phyloP scores from a whole-genome alignment of 352 stramenopile species.

The Saprolegnia parasitica region DNA sequence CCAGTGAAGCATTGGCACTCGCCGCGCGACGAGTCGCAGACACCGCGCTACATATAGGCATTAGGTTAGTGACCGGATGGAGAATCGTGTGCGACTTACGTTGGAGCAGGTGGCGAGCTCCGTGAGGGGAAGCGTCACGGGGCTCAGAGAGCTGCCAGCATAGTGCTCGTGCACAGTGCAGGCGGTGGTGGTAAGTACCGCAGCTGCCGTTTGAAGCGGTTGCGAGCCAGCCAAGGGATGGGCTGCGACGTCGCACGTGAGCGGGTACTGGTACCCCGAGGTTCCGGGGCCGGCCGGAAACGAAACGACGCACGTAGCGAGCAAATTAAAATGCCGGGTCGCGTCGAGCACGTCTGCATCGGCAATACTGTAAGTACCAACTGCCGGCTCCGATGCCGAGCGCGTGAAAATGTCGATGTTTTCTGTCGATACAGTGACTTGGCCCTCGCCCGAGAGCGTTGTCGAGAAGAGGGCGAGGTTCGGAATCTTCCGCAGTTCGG shows the following conservation, averaged over 20 bases:
- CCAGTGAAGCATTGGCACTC: slow-evolving; percentile 61
- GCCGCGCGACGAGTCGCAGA: slow-evolving; percentile 49
- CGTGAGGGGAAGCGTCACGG: slow-evolving; percentile 31
- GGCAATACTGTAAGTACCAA: too few species aligned
- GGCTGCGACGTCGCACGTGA: slow-evolving; percentile 43
- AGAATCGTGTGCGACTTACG: slow-evolving; percentile 3
- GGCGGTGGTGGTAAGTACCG: neutral
- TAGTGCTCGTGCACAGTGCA: slow-evolving; percentile 45
- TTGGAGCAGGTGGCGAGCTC: slow-evolving; percentile 58
- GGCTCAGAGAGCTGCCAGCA: neutral
- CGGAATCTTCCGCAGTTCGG: slow-evolving; percentile 40
- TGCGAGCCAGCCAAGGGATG: slow-evolving; percentile 41
- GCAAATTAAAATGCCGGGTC: slow-evolving; percentile 32
- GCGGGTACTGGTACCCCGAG: slow-evolving; percentile 51
- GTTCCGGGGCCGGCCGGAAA: slow-evolving; percentile 51
- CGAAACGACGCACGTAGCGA: slow-evolving; percentile 38
- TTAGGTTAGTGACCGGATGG: neutral
- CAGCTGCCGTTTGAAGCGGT: slow-evolving; percentile 29
- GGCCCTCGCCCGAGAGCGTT: slow-evolving; percentile 23
- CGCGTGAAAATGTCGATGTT: too few species aligned
- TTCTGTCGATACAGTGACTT: too few species aligned
- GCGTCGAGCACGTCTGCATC: too few species aligned
- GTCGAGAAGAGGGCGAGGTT: slow-evolving; percentile 64
- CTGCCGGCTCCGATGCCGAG: too few species aligned
- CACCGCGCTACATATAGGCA: slow-evolving; percentile 40